These are phyloP conservation scores for Coriaria nepalensis DNA, from an alignment of 306 rosid species.

Conservation along the genomic window DNA sequence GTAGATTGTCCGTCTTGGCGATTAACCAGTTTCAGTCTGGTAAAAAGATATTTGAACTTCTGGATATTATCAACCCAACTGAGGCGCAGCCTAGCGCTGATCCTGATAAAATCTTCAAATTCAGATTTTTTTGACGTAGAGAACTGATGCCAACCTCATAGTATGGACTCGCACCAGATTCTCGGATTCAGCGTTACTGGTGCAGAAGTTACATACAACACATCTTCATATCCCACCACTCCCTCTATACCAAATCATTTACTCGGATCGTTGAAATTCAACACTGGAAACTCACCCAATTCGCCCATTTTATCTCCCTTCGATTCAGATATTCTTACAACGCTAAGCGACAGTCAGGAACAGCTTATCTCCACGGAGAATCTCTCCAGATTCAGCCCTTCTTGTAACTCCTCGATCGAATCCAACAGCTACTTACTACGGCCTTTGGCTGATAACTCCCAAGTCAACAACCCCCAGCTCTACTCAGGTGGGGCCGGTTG, in stretches of 20 bases:
- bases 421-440: slow-evolving; percentile 27
- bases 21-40: no score
- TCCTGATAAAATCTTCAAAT: neutral
- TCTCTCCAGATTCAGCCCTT: slow-evolving; percentile 44
- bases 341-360: slow-evolving; percentile 49
- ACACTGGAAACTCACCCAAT: slow-evolving; percentile 50
- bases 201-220: slow-evolving; percentile 36
- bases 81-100: no score
- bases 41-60: no score
- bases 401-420: slow-evolving; percentile 39
- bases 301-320: slow-evolving; percentile 43
- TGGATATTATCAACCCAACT: no score
- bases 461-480: slow-evolving; percentile 18
- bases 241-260: slow-evolving; percentile 40
- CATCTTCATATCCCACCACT: slow-evolving; percentile 38
- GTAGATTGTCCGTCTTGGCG: no score
- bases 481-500: slow-evolving; percentile 26
- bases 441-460: slow-evolving; percentile 24
- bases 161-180: slow-evolving; percentile 67
- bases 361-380: slow-evolving; percentile 45
- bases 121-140: slow-evolving; percentile 3
- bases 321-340: slow-evolving; percentile 46
- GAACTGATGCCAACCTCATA: slow-evolving; percentile 34
- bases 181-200: slow-evolving; percentile 35
- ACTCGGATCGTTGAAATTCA: slow-evolving; percentile 51